Evolutionary conservation across 495 filamentous ascomycete genomes (phyloP).

Genomic region (Apodospora peruviana): DNA sequence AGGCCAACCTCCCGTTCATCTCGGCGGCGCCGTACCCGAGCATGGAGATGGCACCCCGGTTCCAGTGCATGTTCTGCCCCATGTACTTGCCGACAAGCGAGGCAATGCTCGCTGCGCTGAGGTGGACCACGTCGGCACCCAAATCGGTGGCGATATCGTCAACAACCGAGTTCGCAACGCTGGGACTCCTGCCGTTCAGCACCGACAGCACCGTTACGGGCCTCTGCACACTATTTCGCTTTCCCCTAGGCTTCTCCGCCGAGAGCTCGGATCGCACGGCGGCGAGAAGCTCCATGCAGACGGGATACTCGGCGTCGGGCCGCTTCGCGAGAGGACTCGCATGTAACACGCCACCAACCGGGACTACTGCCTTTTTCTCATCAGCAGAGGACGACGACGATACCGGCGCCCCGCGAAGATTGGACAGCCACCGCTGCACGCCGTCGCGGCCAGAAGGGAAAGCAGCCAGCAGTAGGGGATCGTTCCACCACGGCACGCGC

Average conservation of each 20-base stretch:
- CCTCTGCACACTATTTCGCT: conserved; percentile 20
- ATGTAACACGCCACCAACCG: conserved; percentile 7
- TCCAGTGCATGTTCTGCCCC: conserved; percentile 52
- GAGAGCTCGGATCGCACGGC: conserved; percentile 30
- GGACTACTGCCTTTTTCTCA: too few species aligned
- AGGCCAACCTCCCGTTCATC: conserved; percentile 28
- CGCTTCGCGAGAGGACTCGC: conserved; percentile 18
- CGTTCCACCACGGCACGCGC: conserved; percentile 10
- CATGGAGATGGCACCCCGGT: conserved; percentile 38
- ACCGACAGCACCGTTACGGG: conserved; percentile 33
- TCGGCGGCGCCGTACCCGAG: conserved; percentile 61
- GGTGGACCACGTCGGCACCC: conserved; percentile 67
- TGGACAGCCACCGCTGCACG: conserved; percentile 17
- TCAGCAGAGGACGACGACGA: background rate
- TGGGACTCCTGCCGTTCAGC: conserved; percentile 28
- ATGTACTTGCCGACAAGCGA: conserved; percentile 69
- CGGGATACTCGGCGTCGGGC: conserved; percentile 20
- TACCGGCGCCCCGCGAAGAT: conserved; percentile 6
- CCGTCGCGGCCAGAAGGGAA: background rate
- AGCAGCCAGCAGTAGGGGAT: background rate
- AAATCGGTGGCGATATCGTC: conserved; percentile 51
- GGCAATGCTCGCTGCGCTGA: conserved; percentile 77
- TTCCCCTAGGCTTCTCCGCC: conserved; percentile 17
- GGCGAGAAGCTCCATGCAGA: conserved; percentile 29
- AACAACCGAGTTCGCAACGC: conserved; percentile 25